phyloP scores from a whole-genome alignment of 345 rosid genomes.

The Erucastrum elatum region DNA sequence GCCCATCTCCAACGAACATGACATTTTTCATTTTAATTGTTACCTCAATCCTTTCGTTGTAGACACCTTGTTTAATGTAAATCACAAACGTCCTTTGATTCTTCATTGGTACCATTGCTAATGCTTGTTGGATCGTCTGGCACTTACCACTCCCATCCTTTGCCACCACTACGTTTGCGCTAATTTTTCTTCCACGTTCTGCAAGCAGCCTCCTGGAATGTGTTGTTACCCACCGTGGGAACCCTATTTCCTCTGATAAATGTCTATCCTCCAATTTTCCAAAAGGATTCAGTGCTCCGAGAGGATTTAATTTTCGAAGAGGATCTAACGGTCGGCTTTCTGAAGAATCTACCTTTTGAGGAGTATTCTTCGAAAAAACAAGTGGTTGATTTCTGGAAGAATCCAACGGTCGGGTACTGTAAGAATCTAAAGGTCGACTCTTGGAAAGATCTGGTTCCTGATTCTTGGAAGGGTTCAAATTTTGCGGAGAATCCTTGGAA shows the following conservation, averaged over 20 bases:
- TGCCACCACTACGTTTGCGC: slow-evolving; percentile 60
- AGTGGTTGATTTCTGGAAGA: neutral
- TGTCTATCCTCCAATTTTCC: neutral
- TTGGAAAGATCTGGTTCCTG: neutral
- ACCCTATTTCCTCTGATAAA: slow-evolving; percentile 4
- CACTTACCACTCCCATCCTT: slow-evolving; percentile 65
- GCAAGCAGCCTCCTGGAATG: slow-evolving; percentile 39
- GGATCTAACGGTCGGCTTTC: slow-evolving; percentile 15
- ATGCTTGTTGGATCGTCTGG: slow-evolving; percentile 57
- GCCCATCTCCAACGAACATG: slow-evolving; percentile 77
- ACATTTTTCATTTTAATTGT: slow-evolving; percentile 43
- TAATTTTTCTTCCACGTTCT: slow-evolving; percentile 5
- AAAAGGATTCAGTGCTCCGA: neutral
- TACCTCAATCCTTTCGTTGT: slow-evolving; percentile 51
- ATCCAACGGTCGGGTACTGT: neutral
- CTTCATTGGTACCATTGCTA: slow-evolving; percentile 49
- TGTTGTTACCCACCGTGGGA: slow-evolving; percentile 16
- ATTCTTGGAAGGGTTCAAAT: neutral
- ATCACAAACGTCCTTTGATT: slow-evolving; percentile 50
- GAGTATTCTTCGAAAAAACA: neutral
- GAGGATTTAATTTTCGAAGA: slow-evolving; percentile 16
- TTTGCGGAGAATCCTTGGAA: neutral
- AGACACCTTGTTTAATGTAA: slow-evolving; percentile 68
- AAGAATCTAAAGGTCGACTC: neutral
- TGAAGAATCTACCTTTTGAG: neutral